These are phyloP conservation scores for Fraxinus floribunda DNA, from an alignment of 305 asterid genomes.

Conservation along the genomic window DNA sequence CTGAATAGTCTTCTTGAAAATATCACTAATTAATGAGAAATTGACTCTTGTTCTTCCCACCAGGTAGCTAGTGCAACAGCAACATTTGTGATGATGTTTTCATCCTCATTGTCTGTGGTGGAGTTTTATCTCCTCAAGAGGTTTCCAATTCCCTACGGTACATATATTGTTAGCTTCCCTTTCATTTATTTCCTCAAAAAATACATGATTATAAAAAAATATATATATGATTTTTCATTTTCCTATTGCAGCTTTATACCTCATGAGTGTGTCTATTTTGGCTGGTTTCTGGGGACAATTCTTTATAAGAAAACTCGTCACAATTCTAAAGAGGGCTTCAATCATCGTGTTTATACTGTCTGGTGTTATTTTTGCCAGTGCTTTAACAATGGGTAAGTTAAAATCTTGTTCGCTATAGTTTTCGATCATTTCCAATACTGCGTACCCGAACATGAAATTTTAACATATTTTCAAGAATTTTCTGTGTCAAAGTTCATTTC, in stretches of 20 bases:
- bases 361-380: constrained; percentile 92
- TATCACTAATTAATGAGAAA: not conserved
- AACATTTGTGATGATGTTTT: constrained; percentile 97
- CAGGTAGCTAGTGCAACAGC: constrained; percentile 99
- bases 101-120: constrained; percentile 92
- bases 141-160: constrained; percentile 93
- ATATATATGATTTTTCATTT: not conserved
- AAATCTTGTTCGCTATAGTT: not conserved
- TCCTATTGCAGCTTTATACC: constrained; percentile 60
- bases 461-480: not conserved
- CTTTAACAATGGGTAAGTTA: constrained; percentile 80
- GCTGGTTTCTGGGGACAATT: constrained; percentile 99
- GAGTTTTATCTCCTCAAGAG: constrained; percentile 93
- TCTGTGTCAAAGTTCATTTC: not conserved
- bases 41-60: not conserved
- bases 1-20: not conserved
- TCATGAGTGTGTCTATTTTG: constrained; percentile 70
- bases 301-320: constrained; percentile 56
- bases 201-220: not conserved
- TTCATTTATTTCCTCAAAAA: not conserved
- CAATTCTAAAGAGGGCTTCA: constrained; percentile 70
- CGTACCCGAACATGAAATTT: not conserved
- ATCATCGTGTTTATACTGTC: constrained; percentile 84
- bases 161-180: not conserved
- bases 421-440: not conserved